Evolutionary conservation across 2,329 filamentous ascomycete genomes (phyloP).

Genomic region (Colletotrichum sp.): DNA sequence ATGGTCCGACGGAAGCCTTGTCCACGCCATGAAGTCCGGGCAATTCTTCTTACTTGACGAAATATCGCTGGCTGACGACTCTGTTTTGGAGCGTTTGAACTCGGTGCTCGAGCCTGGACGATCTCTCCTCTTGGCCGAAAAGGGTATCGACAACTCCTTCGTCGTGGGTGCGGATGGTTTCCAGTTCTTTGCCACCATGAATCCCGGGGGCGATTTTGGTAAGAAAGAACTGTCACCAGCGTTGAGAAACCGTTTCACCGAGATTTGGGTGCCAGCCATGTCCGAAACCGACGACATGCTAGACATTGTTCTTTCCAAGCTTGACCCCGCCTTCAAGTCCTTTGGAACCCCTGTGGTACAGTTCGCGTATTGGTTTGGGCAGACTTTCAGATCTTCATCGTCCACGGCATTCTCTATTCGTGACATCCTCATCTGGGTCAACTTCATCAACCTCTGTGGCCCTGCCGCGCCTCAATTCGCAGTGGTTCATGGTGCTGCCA

Average conservation of each 20-base stretch:
- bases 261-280: conserved; percentile 95
- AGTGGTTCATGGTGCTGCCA: conserved; percentile 84
- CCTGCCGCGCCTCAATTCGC: conserved; percentile 49
- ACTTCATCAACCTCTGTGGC: conserved; percentile 80
- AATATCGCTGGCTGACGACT: conserved; percentile 97
- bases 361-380: conserved; percentile 93
- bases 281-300: conserved; percentile 85
- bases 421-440: conserved; percentile 91
- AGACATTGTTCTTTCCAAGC: conserved; percentile 83
- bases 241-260: conserved; percentile 93
- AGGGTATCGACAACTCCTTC: conserved; percentile 83
- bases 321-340: conserved; percentile 59
- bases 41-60: conserved; percentile 95
- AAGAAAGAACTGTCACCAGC: conserved; percentile 97
- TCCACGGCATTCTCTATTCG: conserved; percentile 85
- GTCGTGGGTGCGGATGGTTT: conserved; percentile 80
- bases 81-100: conserved; percentile 93
- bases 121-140: conserved; percentile 89
- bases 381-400: conserved; percentile 76
- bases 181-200: conserved; percentile 99
- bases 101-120: conserved; percentile 91
- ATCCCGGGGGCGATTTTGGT: conserved; percentile 96
- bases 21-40: conserved; percentile 90
- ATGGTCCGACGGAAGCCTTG: conserved; percentile 93
- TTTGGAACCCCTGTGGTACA: conserved; percentile 76